A percentile compares a stretch with the other conserved stretches of the same genome.
Conservation (phyloP, 768 basidiomycete species). For the Leucosporidium yakuticum region DNA sequence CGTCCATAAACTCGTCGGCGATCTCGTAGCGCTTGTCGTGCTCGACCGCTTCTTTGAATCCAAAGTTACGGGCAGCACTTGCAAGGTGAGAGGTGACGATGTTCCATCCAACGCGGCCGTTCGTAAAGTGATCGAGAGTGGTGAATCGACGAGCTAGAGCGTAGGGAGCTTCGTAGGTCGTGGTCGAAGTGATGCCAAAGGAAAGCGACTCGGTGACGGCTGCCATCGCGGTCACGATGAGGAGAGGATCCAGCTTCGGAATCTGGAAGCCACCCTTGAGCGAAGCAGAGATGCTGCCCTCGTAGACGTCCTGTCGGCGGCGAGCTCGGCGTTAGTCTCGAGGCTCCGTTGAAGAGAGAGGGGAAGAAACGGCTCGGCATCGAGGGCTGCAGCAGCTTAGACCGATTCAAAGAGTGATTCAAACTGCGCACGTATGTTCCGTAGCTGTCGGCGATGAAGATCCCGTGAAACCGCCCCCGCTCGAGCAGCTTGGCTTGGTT, state of each 20-base stretch:
- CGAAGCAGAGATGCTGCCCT: neutral
- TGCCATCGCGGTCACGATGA: neutral
- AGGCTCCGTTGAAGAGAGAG: neutral
- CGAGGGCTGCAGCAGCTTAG: no score
- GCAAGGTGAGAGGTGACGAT: constrained; percentile 5
- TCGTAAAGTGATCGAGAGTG: constrained; percentile 14
- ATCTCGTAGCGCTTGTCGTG: constrained; percentile 15
- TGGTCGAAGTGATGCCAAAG: constrained; percentile 8
- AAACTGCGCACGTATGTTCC: neutral
- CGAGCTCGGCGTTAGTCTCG: no score
- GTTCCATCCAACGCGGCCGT: constrained; percentile 11
- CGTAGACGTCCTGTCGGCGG: neutral
- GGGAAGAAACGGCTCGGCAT: neutral
- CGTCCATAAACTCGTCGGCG: constrained; percentile 2
- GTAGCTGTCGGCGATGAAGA: constrained; percentile 1
- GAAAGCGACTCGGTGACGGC: constrained; percentile 5
- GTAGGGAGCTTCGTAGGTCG: constrained; percentile 7
- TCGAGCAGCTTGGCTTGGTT: constrained; percentile 13
- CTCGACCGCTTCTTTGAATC: constrained; percentile 2
- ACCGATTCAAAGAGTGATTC: neutral
- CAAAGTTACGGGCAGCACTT: constrained; percentile 3
- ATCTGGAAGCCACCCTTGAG: neutral
- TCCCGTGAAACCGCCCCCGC: constrained; percentile 4
- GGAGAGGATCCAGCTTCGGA: neutral
- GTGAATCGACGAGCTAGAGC: constrained; percentile 9